Conservation (phyloP, 768 basidiomycete genomes). For the Phlebiopsis gigantea region DNA sequence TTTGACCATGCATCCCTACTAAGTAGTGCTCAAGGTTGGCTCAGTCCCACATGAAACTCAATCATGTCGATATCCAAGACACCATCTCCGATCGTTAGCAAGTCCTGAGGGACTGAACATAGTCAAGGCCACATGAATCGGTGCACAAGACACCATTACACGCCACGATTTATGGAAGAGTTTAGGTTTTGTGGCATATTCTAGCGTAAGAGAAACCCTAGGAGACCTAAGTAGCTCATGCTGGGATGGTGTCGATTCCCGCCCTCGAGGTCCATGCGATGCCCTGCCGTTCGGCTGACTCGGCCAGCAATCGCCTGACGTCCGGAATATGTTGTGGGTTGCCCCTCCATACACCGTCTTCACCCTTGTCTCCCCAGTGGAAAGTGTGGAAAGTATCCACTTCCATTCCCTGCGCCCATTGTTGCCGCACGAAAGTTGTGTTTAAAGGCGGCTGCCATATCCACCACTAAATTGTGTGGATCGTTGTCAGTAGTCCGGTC, state of each 20-base stretch:
- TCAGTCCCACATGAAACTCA: too few relatives aligned
- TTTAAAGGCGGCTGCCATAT: conserved; percentile 43
- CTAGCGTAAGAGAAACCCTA: too few relatives aligned
- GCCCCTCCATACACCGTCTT: conserved; percentile 31
- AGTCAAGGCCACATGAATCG: too few relatives aligned
- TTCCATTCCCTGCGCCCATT: conserved; percentile 41
- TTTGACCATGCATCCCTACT: too few relatives aligned
- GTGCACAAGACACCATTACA: too few relatives aligned
- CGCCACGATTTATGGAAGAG: too few relatives aligned
- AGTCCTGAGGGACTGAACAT: too few relatives aligned
- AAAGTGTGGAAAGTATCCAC: conserved; percentile 50
- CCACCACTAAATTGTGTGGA: conserved; percentile 34
- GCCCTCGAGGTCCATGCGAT: conserved; percentile 10
- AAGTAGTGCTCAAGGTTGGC: too few relatives aligned
- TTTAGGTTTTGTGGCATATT: too few relatives aligned
- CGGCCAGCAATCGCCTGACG: conserved; percentile 29
- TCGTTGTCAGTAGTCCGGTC: not conserved
- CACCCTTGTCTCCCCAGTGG: conserved; percentile 39
- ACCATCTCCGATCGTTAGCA: too few relatives aligned
- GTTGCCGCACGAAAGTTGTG: conserved; percentile 38
- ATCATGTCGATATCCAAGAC: too few relatives aligned
- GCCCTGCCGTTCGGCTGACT: conserved; percentile 36
- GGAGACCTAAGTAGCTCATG: not conserved
- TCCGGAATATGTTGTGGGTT: conserved; percentile 32
- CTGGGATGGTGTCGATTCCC: not conserved